Evolutionary conservation across 2,329 filamentous ascomycete species (phyloP), one percentile per base, ranked within the genome.

Genomic region (Fusarium camptoceras): DNA sequence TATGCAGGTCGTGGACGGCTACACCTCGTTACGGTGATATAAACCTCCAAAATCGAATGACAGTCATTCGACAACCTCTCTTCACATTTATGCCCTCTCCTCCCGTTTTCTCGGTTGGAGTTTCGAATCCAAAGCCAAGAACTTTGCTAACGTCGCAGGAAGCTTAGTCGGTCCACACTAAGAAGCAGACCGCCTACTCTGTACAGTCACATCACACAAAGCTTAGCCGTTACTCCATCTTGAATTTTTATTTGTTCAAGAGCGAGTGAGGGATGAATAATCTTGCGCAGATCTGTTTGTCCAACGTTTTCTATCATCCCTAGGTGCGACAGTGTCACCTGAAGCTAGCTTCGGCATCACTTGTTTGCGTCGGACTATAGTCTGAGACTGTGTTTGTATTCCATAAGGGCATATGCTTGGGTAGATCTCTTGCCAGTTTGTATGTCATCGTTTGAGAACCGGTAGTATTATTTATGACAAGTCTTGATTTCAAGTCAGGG

Each of bases 61-160:
- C 66, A n/a, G 55, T 72, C 68, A 61, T 72, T 58, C 46, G 54
- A 66, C 61, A 20, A 47, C 44, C 22, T 37, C 24, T 43, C n/a
- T 39, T 14, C 39, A 43, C 46, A 34, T 56, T 48, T 42, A 41
- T 37, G 42, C 41, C 16, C 15, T 39, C 14, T 59, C 22, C 22
- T 49, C 41, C 42, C 12, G 24, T 43, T 59, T 37, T 53, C 48
- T 42, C 34, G 49, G 50, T 43, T 28, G 54, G 58, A 25, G 55
- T 66, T 70, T 59, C 37, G 44, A 30, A 30, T 47, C 47, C 28
- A 41, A 30, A 41, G 68, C 61, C 69, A 64, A 42, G 53, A 63
- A 47, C 58, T 70, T 63, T 58, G 46, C 55, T 62, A 62, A 44
- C 50, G 65, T 70, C 68, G 20, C 68, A 70, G 66, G 55, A 61